Evolutionary conservation across 2,329 filamentous ascomycete species (phyloP), one percentile per base, ranked within the genome.

Genomic region (Fusarium musae): DNA sequence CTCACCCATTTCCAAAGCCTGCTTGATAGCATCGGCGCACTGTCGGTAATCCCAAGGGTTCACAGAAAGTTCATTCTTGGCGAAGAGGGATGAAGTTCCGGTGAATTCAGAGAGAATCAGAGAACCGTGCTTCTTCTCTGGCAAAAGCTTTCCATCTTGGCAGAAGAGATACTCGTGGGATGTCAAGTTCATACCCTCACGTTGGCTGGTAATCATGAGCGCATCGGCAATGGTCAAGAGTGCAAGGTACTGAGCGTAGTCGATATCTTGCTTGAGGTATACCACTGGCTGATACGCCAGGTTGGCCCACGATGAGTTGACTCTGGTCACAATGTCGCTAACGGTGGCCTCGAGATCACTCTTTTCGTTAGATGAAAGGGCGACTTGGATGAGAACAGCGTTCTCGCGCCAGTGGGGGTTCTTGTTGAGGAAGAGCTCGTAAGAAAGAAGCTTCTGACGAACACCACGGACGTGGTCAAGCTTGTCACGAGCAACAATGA

Each of bases 181-280:
- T 0, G 96, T 98, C 63, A 98, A 84, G 80, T 98, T 98, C 96
- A 98, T 98, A 71, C 96, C 96, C 81, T 98, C 96, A 59, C 96
- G 94, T 77, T 98, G 91, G 79, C 94, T 97, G 5, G 96, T 97
- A 78, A 98, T 96, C 90, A 98, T 96, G 56, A 98, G 86, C 6
- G 93, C 93, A 83, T 98, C 95, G 4, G 96, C 96, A 59, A 97
- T 92, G 6, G 94, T 94, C 52, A 98, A 87, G 12, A 98, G 86
- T 4, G 95, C 96, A n/a, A 98, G 88, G 78, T 98, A 98, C 79
- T 98, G 95, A 1, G 93, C 87, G 79, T 97, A 97, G 65, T 93
- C 92, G 67, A 98, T 96, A 77, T 98, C 96, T 81, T 98, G 96
- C 82, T 97, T 95, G 59, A 98, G 86, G 82, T 98, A 98, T 10